These are phyloP conservation scores for Camellia japonica DNA, from an alignment of 148 eudicot genomes.

Conservation along the genomic window DNA sequence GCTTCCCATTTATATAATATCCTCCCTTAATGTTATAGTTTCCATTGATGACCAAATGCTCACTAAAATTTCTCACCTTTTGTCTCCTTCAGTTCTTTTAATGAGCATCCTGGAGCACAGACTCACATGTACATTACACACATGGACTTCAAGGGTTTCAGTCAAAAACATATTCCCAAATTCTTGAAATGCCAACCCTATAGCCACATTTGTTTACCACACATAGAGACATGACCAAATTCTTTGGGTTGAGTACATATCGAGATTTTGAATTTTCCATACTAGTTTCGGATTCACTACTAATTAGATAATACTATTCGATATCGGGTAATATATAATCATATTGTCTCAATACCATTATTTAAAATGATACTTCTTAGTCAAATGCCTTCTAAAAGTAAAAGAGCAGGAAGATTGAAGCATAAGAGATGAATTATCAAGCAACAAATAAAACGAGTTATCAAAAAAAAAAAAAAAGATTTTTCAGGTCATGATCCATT, in stretches of 20 bases:
- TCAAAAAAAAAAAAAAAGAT: not conserved
- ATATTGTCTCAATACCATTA: too few relatives aligned
- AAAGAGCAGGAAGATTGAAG: not conserved
- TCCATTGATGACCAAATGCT: not conserved
- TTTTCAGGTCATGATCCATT: not conserved
- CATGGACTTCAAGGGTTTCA: slow-evolving; percentile 13
- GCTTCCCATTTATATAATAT: too few relatives aligned
- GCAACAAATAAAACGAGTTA: not conserved
- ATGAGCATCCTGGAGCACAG: slow-evolving; percentile 13
- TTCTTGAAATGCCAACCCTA: not conserved
- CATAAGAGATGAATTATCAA: not conserved
- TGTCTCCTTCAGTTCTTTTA: slow-evolving; percentile 22
- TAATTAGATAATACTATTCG: too few relatives aligned
- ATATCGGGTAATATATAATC: too few relatives aligned
- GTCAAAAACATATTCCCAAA: slow-evolving; percentile 15
- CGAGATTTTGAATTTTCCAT: too few relatives aligned
- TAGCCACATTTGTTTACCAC: not conserved
- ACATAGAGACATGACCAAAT: not conserved
- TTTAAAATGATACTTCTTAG: too few relatives aligned
- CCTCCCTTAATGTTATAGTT: not conserved
- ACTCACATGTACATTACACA: slow-evolving; percentile 9
- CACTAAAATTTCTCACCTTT: slow-evolving; percentile 12
- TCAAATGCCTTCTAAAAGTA: too few relatives aligned
- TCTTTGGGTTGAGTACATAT: not conserved
- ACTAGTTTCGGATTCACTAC: too few relatives aligned